Percentiles rank a stretch among this genome's conserved stretches.
These are phyloP conservation scores for Tuber indicum DNA, from an alignment of 495 filamentous ascomycete species.

Conservation along the genomic window DNA sequence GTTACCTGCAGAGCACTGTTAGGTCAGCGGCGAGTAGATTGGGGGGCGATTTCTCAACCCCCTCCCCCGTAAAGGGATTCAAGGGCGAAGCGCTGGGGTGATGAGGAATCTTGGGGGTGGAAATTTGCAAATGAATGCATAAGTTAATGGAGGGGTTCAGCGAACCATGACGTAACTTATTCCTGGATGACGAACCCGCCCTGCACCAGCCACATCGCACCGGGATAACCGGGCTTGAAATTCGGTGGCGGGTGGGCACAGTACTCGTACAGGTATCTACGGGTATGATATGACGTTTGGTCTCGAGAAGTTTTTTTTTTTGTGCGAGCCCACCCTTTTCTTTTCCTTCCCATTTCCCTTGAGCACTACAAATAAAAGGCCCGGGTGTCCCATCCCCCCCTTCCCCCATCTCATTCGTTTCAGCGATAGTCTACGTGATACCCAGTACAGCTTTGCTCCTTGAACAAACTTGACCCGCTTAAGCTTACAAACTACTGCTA, in stretches of 20 bases:
- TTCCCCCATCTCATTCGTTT: background rate
- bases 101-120: background rate
- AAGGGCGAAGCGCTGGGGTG: background rate
- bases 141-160: background rate
- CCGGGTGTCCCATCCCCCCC: background rate
- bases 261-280: background rate
- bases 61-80: background rate
- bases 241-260: background rate
- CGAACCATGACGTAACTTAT: background rate
- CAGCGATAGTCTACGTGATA: background rate
- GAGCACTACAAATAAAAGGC: background rate
- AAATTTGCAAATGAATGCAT: background rate
- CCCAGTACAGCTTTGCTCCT: background rate
- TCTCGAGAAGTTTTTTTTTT: background rate
- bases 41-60: background rate
- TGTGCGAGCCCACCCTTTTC: background rate
- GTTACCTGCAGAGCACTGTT: background rate
- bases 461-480: background rate
- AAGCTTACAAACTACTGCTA: background rate
- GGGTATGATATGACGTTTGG: constrained; percentile 5
- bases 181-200: background rate
- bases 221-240: background rate
- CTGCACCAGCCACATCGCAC: background rate
- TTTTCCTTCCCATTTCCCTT: background rate
- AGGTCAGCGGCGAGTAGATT: background rate